Conservation (phyloP, 306 rosid species). For the Quercus dentata region DNA sequence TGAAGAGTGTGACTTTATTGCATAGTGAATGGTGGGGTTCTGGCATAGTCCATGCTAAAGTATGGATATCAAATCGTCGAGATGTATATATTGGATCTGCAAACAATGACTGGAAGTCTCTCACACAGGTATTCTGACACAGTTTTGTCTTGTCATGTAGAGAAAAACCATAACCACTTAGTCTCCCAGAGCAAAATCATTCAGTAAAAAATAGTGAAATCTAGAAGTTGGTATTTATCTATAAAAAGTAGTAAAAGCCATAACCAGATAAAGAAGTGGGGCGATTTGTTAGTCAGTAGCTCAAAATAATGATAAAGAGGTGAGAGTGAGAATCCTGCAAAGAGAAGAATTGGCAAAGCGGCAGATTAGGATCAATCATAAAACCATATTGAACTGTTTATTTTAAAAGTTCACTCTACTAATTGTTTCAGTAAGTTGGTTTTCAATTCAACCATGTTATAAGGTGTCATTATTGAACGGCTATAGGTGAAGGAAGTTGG, state of each 20-base stretch:
- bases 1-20: conserved; percentile 70
- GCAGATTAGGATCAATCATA: too few species aligned
- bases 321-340: not conserved
- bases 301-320: too few species aligned
- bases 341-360: not conserved
- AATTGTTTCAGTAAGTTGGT: not conserved
- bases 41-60: conserved; percentile 89
- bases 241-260: too few species aligned
- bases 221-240: too few species aligned
- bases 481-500: conserved; percentile 91
- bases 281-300: too few species aligned
- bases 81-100: conserved; percentile 89
- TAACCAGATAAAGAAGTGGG: too few species aligned
- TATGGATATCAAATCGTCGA: conserved; percentile 81
- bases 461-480: conserved; percentile 13
- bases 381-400: not conserved
- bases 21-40: conserved; percentile 81
- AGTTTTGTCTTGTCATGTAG: not conserved
- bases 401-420: not conserved
- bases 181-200: not conserved
- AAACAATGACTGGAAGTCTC: conserved; percentile 96
- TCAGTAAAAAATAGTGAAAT: too few species aligned
- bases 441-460: conserved; percentile 1
- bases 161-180: not conserved
- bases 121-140: conserved; percentile 60